Evolutionary conservation across 352 stramenopile genomes (phyloP).

Genomic region (Aphanomyces euteiches): DNA sequence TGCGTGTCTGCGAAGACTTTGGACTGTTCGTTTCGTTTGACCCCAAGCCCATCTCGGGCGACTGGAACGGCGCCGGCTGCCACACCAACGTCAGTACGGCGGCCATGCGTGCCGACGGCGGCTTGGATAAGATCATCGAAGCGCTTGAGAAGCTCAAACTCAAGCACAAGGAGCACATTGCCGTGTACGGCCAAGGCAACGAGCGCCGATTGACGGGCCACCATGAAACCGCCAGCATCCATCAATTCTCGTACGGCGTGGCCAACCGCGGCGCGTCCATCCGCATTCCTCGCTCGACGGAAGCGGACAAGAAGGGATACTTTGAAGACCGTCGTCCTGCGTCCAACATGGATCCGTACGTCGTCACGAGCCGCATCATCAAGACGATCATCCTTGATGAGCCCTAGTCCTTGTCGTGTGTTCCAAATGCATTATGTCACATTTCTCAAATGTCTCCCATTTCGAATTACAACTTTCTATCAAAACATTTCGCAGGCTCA

Average conservation of each 20-base stretch:
- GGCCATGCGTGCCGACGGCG: slow-evolving; percentile 92
- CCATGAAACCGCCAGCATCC: slow-evolving; percentile 95
- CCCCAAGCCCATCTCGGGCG: slow-evolving; percentile 97
- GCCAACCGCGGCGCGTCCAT: slow-evolving; percentile 95
- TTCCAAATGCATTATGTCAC: neutral
- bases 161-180: slow-evolving; percentile 97
- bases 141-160: slow-evolving; percentile 97
- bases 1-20: slow-evolving; percentile 96
- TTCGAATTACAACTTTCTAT: too few relatives aligned
- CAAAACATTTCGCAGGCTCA: too few relatives aligned
- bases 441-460: too few relatives aligned
- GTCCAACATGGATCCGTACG: slow-evolving; percentile 98
- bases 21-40: slow-evolving; percentile 96
- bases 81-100: slow-evolving; percentile 97
- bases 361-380: slow-evolving; percentile 96
- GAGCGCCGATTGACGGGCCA: slow-evolving; percentile 94
- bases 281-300: slow-evolving; percentile 87
- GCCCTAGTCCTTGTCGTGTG: slow-evolving; percentile 37
- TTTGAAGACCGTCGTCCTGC: slow-evolving; percentile 86
- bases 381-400: slow-evolving; percentile 91
- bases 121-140: slow-evolving; percentile 92
- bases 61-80: slow-evolving; percentile 97
- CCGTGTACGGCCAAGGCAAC: slow-evolving; percentile 95
- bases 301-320: slow-evolving; percentile 89
- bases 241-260: slow-evolving; percentile 96